A percentile compares a stretch with the other conserved stretches of the same genome.
Evolutionary conservation across 2,329 filamentous ascomycete species (phyloP).

Genomic region (Coleophoma cylindrospora): DNA sequence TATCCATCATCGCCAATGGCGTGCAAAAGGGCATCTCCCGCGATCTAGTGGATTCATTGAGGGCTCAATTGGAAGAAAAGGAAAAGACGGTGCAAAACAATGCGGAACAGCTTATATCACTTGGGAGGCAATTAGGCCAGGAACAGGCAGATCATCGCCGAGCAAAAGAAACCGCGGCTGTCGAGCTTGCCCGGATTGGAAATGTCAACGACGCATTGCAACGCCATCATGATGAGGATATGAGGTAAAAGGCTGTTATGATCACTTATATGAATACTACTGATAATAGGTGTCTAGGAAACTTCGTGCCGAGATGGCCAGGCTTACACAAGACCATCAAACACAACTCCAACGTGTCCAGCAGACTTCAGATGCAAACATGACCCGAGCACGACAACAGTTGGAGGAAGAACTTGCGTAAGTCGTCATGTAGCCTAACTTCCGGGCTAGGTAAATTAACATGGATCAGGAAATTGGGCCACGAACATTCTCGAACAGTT

Average conservation of each 20-base stretch:
- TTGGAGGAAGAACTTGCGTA: slow-evolving; percentile 55
- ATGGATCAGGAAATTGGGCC: slow-evolving; percentile 19
- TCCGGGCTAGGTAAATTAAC: slow-evolving; percentile 10
- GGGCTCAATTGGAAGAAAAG: slow-evolving; percentile 71
- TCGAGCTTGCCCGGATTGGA: slow-evolving; percentile 43
- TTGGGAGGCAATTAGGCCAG: slow-evolving; percentile 57
- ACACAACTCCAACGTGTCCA: too few species aligned
- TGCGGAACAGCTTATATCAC: slow-evolving; percentile 38
- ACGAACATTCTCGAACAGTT: slow-evolving; percentile 25
- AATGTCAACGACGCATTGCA: slow-evolving; percentile 65
- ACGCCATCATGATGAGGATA: slow-evolving; percentile 44
- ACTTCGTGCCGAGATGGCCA: too few species aligned
- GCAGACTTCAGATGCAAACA: too few species aligned
- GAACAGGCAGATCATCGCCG: slow-evolving; percentile 69
- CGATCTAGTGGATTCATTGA: slow-evolving; percentile 82
- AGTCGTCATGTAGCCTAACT: slow-evolving; percentile 21
- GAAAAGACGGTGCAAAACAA: slow-evolving; percentile 45
- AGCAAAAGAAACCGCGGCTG: slow-evolving; percentile 50
- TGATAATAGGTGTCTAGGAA: too few species aligned
- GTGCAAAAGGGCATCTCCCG: slow-evolving; percentile 88
- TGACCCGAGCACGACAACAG: too few species aligned
- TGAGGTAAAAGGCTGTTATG: neutral
- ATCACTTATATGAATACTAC: too few species aligned
- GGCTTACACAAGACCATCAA: too few species aligned
- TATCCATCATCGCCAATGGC: slow-evolving; percentile 73